phyloP scores from a whole-genome alignment of 306 rosid species.

The Corylus avellana region DNA sequence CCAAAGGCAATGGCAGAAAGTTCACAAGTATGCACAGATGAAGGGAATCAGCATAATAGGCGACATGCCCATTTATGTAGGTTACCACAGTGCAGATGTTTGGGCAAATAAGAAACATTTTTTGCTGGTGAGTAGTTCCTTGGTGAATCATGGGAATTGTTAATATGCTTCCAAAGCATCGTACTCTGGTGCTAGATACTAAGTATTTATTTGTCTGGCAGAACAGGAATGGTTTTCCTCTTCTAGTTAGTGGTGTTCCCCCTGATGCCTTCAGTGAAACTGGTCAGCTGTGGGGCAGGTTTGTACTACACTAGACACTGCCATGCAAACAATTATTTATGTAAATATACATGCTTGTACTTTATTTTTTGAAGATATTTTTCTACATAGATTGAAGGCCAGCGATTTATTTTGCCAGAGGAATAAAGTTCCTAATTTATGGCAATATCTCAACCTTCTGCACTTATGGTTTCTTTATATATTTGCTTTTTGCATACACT shows the following conservation, averaged over 20 bases:
- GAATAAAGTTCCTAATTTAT: not conserved
- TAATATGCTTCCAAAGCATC: constrained; percentile 15
- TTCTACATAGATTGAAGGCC: not conserved
- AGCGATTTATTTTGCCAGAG: not conserved
- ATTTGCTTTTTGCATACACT: not conserved
- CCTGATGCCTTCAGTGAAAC: constrained; percentile 98
- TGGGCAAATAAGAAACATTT: constrained; percentile 95
- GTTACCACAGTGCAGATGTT: constrained; percentile 98
- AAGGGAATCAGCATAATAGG: constrained; percentile 90
- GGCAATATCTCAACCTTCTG: not conserved
- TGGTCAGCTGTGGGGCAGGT: constrained; percentile 99
- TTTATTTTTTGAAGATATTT: not conserved
- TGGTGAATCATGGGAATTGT: constrained; percentile 20
- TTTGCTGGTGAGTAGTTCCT: constrained; percentile 58
- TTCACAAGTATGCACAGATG: constrained; percentile 65
- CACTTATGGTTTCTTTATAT: not conserved
- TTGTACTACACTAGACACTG: constrained; percentile 7
- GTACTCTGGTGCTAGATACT: constrained; percentile 18
- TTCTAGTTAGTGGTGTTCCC: constrained; percentile 90
- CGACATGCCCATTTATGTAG: constrained; percentile 99
- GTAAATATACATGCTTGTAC: not conserved
- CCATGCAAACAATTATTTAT: not conserved
- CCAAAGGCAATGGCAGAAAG: constrained; percentile 96
- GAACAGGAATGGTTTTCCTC: constrained; percentile 86
- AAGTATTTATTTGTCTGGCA: constrained; percentile 42